Conservation (phyloP, 1,284 basidiomycete genomes). For the Athelia psychrophila region DNA sequence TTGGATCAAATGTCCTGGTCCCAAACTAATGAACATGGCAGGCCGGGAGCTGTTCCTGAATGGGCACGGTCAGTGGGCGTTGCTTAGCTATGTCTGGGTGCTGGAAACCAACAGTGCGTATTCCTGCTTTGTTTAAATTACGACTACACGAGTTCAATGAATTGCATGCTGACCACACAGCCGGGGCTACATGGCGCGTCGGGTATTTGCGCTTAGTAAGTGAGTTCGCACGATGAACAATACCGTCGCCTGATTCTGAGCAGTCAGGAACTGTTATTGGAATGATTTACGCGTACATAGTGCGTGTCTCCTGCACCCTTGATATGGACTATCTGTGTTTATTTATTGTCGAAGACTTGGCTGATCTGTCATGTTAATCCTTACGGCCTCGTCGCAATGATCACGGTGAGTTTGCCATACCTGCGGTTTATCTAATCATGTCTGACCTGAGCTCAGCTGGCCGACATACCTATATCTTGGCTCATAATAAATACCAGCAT, state of each 20-base stretch:
- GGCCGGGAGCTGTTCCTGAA: slow-evolving; percentile 35
- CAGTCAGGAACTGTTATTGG: slow-evolving; percentile 44
- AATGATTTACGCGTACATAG: slow-evolving; percentile 43
- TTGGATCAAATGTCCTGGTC: not conserved
- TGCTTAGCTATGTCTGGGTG: slow-evolving; percentile 49
- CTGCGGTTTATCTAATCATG: not conserved
- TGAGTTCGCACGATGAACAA: not conserved
- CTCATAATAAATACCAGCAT: slow-evolving; percentile 38
- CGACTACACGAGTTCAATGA: too few relatives aligned
- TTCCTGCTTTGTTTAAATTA: too few relatives aligned
- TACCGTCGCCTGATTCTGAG: not conserved
- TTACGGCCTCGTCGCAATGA: slow-evolving; percentile 39
- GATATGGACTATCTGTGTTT: not conserved
- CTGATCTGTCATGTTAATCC: slow-evolving; percentile 40
- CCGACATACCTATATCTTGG: slow-evolving; percentile 47
- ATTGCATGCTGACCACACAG: too few relatives aligned
- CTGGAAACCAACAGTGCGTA: slow-evolving; percentile 40
- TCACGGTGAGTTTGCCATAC: slow-evolving; percentile 30
- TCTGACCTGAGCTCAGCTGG: slow-evolving; percentile 22
- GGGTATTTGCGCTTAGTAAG: slow-evolving; percentile 44
- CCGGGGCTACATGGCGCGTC: slow-evolving; percentile 47
- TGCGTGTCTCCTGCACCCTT: slow-evolving; percentile 12
- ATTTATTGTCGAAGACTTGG: slow-evolving; percentile 29
- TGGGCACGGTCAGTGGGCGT: slow-evolving; percentile 47
- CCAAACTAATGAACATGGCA: slow-evolving; percentile 11